A percentile compares a stretch with the other conserved stretches of the same genome.
Evolutionary conservation across 2,329 filamentous ascomycete species (phyloP).

Genomic region (Penicillium digitatum): DNA sequence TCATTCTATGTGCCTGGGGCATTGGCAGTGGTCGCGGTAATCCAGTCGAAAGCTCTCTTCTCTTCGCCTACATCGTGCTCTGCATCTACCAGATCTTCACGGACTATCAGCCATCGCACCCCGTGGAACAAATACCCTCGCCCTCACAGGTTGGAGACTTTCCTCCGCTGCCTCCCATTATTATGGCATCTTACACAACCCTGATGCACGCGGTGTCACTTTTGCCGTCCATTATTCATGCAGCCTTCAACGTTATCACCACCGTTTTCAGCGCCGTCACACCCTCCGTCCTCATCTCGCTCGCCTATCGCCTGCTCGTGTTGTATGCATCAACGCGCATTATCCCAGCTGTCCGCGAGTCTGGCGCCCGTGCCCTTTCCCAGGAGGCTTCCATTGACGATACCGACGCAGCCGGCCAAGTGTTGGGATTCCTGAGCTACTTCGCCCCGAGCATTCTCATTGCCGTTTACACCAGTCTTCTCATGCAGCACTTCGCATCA

Average conservation of each 20-base stretch:
- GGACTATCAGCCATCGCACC: constrained; percentile 81
- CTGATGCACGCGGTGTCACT: constrained; percentile 77
- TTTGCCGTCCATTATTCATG: constrained; percentile 77
- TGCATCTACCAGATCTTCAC: constrained; percentile 99
- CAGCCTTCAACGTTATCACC: constrained; percentile 78
- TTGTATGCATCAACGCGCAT: constrained; percentile 95
- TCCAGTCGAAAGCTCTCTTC: constrained; percentile 86
- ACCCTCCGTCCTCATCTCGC: constrained; percentile 89
- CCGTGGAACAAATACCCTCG: constrained; percentile 52
- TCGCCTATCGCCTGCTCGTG: constrained; percentile 89
- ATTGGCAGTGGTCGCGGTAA: constrained; percentile 93
- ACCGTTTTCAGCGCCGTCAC: constrained; percentile 94
- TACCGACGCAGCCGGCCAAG: constrained; percentile 71
- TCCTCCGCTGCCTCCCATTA: constrained; percentile 91
- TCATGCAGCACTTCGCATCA: constrained; percentile 92
- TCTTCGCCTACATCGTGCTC: constrained; percentile 97
- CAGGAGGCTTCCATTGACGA: constrained; percentile 84
- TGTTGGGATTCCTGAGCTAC: constrained; percentile 82
- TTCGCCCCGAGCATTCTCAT: constrained; percentile 94
- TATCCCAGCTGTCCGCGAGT: constrained; percentile 86
- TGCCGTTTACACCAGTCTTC: constrained; percentile 88
- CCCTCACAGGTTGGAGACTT: constrained; percentile 66
- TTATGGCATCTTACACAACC: constrained; percentile 97
- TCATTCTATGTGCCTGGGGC: constrained; percentile 89
- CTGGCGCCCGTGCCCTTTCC: constrained; percentile 75